Evolutionary conservation across 1,284 basidiomycete species (phyloP).

Genomic region (Puccinia brachypodii): DNA sequence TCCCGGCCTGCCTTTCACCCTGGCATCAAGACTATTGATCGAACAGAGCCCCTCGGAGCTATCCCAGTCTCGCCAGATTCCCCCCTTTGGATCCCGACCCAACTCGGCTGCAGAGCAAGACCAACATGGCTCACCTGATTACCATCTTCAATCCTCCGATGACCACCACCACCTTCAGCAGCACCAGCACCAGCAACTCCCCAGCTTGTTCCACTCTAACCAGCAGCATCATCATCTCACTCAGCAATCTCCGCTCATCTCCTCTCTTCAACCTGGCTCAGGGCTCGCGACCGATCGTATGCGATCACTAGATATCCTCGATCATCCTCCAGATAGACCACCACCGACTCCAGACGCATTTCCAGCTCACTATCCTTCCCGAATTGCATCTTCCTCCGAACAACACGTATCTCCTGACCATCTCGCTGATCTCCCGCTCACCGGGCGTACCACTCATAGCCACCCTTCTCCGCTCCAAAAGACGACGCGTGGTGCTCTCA

Average conservation of each 20-base stretch:
- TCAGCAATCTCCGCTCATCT: not conserved
- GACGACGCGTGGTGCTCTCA: not conserved
- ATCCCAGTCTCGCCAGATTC: not conserved
- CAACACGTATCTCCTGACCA: not conserved
- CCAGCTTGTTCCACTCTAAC: not conserved
- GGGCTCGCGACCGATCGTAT: not conserved
- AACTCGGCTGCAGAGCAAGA: not conserved
- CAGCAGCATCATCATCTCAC: slow-evolving; percentile 7
- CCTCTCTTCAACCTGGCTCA: not conserved
- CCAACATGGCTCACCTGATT: not conserved
- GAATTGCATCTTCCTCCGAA: not conserved
- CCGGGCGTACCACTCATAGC: too few relatives aligned
- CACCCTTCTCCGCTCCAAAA: not conserved
- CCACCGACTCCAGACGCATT: not conserved
- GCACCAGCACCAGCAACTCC: not conserved
- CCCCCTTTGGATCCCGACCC: not conserved
- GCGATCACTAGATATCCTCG: slow-evolving; percentile 19
- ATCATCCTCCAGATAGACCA: not conserved
- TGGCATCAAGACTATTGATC: not conserved
- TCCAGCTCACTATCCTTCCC: not conserved
- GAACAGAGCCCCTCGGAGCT: slow-evolving; percentile 18
- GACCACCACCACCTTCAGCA: not conserved
- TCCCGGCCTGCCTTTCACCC: not conserved
- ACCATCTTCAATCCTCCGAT: too few relatives aligned
- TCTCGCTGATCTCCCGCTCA: not conserved